Evolutionary conservation across 371 early-diverging fungal species (phyloP), one percentile per base, ranked within the genome.

Genomic region (Blyttiomyces sp.): DNA sequence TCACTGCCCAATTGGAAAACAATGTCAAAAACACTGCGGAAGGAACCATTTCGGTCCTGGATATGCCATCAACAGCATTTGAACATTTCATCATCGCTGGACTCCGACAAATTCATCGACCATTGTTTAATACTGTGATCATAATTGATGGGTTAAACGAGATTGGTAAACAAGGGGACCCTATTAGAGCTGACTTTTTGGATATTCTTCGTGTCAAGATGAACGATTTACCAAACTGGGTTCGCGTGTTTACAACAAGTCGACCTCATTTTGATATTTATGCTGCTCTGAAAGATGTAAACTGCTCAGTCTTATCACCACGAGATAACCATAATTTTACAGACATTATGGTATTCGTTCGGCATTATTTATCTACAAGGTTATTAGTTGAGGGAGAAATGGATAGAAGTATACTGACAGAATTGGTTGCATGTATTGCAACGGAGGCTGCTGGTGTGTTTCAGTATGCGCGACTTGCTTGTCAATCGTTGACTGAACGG

Each of bases 261-360:
- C 46, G 54, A 7, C 54, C 54, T 13, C 39, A 54, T n/a, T 6
- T 6, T 13, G 54, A 54, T 23, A 54, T 54, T 54, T 54, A 16
- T 42, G n/a, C 5, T 26, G 5, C 49, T 54, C 39, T 54, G 1
- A 9, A 11, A 1, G 21, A 23, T 13, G 19, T 54, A 17, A 39
- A 54, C 11, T 36, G 31, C 9, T 0, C 16, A 16, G 9, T 13
- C 16, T 23, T 54, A 11, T 21, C 33, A 19, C 42, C 54, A 54
- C 9, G 21, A 7, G 13, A 46, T 54, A 43, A 36, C 11, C 5
- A 16, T 17, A 54, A 54, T 23, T 2, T 7, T n/a, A 33, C 6
- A 16, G 54, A 54, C 43, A 54, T 54, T 19, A 17, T 9, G 17
- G 16, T 17, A 17, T 11, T 39, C 11, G 43, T 54, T 19, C 5